phyloP scores from a whole-genome alignment of 75 land plant species.

The Picea sitchensis region DNA sequence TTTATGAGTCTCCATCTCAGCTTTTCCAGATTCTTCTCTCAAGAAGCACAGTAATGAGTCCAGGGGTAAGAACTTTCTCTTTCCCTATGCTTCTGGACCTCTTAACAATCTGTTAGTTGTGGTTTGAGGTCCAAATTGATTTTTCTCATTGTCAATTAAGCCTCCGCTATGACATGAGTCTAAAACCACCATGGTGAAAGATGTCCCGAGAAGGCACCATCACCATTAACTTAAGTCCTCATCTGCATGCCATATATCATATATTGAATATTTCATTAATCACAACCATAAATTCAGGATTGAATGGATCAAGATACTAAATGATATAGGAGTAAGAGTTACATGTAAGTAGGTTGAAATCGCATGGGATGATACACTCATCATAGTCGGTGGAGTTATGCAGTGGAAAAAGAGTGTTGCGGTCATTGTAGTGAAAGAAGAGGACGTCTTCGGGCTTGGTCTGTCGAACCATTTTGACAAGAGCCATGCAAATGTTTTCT shows the following conservation, averaged over 20 bases:
- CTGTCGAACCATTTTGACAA: not conserved
- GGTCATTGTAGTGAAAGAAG: slow-evolving; percentile 28
- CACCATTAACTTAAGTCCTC: not conserved
- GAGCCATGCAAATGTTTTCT: slow-evolving; percentile 22
- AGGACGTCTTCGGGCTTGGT: slow-evolving; percentile 16
- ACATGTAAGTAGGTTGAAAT: slow-evolving; percentile 36
- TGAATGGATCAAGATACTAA: too few species aligned
- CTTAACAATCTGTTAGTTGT: too few species aligned
- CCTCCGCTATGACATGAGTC: slow-evolving; percentile 11
- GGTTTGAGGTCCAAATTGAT: too few species aligned
- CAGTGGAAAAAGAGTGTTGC: not conserved
- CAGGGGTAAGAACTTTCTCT: too few species aligned
- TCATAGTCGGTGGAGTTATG: slow-evolving; percentile 10
- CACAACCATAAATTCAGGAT: not conserved
- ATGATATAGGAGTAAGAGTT: not conserved
- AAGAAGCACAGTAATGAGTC: too few species aligned
- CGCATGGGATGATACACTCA: slow-evolving; percentile 37
- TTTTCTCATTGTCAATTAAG: not conserved
- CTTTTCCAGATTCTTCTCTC: too few species aligned
- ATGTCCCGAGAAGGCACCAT: not conserved
- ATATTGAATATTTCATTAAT: too few species aligned
- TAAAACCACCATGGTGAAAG: slow-evolving; percentile 11
- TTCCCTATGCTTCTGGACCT: too few species aligned
- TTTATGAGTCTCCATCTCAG: too few species aligned
- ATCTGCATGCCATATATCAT: not conserved